Base-by-base conservation (phyloP, 768 basidiomycete genomes). In the Trametes coccinea region DNA sequence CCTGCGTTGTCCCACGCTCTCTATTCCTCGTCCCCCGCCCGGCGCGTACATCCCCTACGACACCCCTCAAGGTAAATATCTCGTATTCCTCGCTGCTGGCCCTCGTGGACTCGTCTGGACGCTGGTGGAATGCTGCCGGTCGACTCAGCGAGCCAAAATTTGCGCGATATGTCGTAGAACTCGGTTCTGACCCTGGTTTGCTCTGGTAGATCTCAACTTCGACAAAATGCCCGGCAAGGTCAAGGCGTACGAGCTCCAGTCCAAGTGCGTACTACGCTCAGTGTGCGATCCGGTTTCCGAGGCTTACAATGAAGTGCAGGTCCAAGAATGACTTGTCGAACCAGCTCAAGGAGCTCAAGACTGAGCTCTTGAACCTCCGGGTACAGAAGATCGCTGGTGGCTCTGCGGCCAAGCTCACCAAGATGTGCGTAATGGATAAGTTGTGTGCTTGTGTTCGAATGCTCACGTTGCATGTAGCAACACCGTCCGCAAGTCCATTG, bases 371-470 rank as follows among this genome's bases (percentile, higher is more conserved):
- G 66, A 82, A 83, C 72, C 85, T 99, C 77, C 89, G 96, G 72
- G 97, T 99, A 66, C 94, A 97, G 84, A 98, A 98, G 86, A 93
- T 96, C 73, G 92, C 93, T 63, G 95, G 95, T 72, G 94, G 95
- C 37, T 92, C 93, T 69, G 89, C 95, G 60, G 88, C 93, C 59
- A 98, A 98, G 81, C 84, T 99, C 69, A 95, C 93, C 72, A 94
- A 92, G 83, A 98, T 99, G 97, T 99, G 77, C 71, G 90, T 84
- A 22, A 1, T 1, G 22, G 22, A 22, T 0, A 22, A 22, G 22
- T 48, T 34, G 17, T n/a, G 27, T 55, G 5, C 22, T 30, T 37
- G 33, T 48, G 22, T 17, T 16, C 27, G 45, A 39, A 11, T 45
- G 8, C 17, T 3, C 39, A 13, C 47, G 30, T 46, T 60, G 29